Percentiles rank a stretch among this genome's conserved stretches.
These are phyloP conservation scores for Cryphonectria nitschkei DNA, from an alignment of 2,329 filamentous ascomycete genomes.

Conservation along the genomic window DNA sequence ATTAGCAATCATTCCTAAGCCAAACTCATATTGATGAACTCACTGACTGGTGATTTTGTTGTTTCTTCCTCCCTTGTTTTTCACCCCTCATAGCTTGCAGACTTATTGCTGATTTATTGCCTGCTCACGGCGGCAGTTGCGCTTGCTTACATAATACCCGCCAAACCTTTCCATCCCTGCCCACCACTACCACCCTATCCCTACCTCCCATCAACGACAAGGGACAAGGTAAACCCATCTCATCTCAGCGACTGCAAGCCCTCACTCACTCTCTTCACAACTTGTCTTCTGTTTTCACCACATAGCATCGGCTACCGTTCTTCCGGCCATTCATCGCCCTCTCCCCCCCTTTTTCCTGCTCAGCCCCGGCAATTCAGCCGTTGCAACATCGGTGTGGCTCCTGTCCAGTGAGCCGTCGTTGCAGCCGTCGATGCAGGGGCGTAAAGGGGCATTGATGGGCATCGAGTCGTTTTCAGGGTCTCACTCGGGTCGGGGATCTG, in stretches of 20 bases:
- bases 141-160: not conserved
- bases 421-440: not conserved
- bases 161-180: not conserved
- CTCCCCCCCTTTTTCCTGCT: not conserved
- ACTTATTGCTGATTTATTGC: not conserved
- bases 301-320: not conserved
- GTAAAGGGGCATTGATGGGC: constrained; percentile 4
- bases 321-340: too few relatives aligned
- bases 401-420: not conserved
- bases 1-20: not conserved
- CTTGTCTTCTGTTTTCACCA: not conserved
- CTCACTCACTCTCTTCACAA: not conserved
- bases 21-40: not conserved
- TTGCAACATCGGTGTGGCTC: not conserved
- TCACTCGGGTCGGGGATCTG: not conserved
- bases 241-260: not conserved
- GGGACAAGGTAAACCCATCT: not conserved
- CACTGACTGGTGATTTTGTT: not conserved
- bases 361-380: not conserved
- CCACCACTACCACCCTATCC: not conserved
- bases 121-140: not conserved
- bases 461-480: not conserved
- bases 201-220: not conserved
- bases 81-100: not conserved
- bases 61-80: not conserved